Evolutionary conservation across 768 basidiomycete genomes (phyloP), one percentile per base, ranked within the genome.

Genomic region (Tulasnella sp.): DNA sequence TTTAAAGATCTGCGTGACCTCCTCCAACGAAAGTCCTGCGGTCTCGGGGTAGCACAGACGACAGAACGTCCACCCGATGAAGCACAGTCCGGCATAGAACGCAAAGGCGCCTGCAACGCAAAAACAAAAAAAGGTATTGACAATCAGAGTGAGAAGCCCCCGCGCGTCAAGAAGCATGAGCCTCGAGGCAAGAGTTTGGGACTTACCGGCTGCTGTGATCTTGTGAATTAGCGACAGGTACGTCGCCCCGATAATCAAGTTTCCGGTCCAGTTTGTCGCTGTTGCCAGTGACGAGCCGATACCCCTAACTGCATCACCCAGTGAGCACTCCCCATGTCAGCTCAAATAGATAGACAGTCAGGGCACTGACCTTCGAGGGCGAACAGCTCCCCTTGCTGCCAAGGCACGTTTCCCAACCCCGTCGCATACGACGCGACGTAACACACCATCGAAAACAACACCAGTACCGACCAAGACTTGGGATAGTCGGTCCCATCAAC

Each of bases 371-470:
- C 90, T 86, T 93, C 92, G 55, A 94, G 87, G 26, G 87, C 86
- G 84, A 95, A 95, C 15, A 95, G 87, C 82, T 94, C 93, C 67
- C 92, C 93, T 83, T 94, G 93, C 81, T 93, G 92, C 93, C 93
- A 94, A 0, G 93, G 93, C 2, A 93, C 90, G 81, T 93, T 92
- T 0, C 93, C 93, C 20, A 93, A 84, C 6, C 93, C 91, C 3
- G 88, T 91, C 0, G 92, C 94, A 81, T 95, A 95, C 13, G 91
- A 91, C 0, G 91, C 91, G 29, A 94, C 93, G 84, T 91, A 95
- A 80, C 92, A 82, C 80, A 95, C 89, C 92, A 95, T 94, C n/a
- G 91, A 88, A 7, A 91, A 79, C n/a, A 94, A 83, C 3, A 94
- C 91, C 78, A 92, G 84, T 0, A 87, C 87, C 5, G 91, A 91